Base-by-base conservation (phyloP, 2,329 filamentous ascomycete species). In the Colletotrichum graminicola region DNA sequence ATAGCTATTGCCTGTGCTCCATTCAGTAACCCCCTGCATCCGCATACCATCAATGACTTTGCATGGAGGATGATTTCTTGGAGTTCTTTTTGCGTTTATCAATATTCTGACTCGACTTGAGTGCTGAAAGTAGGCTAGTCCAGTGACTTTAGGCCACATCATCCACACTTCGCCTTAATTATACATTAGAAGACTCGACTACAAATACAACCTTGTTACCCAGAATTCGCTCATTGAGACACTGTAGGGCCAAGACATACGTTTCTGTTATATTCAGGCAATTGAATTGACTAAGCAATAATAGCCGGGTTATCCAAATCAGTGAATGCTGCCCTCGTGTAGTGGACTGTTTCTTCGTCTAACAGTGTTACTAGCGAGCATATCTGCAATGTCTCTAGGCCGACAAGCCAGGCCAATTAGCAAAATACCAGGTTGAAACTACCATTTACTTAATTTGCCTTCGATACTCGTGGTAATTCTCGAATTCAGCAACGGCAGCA, bases 401-500 rank as follows among this genome's bases (percentile, higher is more conserved):
- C 7, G 3, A n/a, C 21, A n/a, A 3, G 8, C 21, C 4, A 21
- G 2, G 7, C 6, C 3, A 10, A 11, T 0, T 18, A 45, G 3
- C 0, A 11, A 10, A 10, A n/a, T 10, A 10, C 21, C 8, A n/a
- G 43, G 1, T 45, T 10, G 3, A n/a, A n/a, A 18, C 0, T 4
- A n/a, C 4, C 5, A n/a, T n/a, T 11, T 11, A n/a, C 5, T 45
- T n/a, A 5, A 4, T n/a, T 45, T 4, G 0, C 14, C 14, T n/a
- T 8, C 14, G 16, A 21, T 43, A 6, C 43, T n/a, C 3, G 8
- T 10, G 5, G 43, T n/a, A 5, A 10, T 11, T n/a, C 1, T 18
- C 10, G 18, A n/a, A 5, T 10, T 45, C 18, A 45, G 11, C 8
- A n/a, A 45, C 21, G 10, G 4, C 21, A 21, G 4, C 21, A 6